Evolutionary conservation across 2,329 filamentous ascomycete genomes (phyloP).

Genomic region (Aspergillus melleus): DNA sequence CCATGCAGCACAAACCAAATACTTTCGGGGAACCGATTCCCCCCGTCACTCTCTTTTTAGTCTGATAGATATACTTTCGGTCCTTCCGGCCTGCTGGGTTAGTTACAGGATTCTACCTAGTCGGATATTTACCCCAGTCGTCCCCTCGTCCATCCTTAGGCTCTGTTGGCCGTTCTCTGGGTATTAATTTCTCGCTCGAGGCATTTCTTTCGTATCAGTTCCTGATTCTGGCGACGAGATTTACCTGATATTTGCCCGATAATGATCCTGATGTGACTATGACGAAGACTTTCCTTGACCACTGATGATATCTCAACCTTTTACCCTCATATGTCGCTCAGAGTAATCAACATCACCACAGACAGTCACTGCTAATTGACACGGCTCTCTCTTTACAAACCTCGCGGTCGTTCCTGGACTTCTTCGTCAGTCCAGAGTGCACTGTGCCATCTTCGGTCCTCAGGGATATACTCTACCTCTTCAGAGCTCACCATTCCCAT

Average conservation of each 20-base stretch:
- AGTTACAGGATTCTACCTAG: neutral
- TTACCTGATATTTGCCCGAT: neutral
- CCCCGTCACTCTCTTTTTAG: constrained; percentile 10
- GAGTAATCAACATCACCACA: neutral
- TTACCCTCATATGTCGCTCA: neutral
- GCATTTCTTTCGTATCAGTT: neutral
- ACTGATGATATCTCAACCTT: neutral
- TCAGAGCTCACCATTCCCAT: neutral
- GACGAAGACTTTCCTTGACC: neutral
- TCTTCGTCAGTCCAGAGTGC: neutral
- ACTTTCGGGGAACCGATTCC: constrained; percentile 9
- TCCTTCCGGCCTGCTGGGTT: constrained; percentile 6
- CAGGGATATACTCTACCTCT: neutral
- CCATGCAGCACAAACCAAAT: constrained; percentile 18
- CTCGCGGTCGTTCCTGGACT: no score
- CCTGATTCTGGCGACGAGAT: neutral
- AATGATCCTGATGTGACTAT: neutral
- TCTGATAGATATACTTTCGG: constrained; percentile 15
- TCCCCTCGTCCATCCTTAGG: constrained; percentile 3
- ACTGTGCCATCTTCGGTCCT: neutral
- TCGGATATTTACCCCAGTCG: constrained; percentile 12
- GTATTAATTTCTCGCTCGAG: neutral
- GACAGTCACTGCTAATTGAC: neutral
- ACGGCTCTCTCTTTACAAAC: neutral
- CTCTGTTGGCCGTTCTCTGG: neutral